These are phyloP conservation scores for Gyromitra esculenta DNA, from an alignment of 2,329 filamentous ascomycete species.

Conservation along the genomic window DNA sequence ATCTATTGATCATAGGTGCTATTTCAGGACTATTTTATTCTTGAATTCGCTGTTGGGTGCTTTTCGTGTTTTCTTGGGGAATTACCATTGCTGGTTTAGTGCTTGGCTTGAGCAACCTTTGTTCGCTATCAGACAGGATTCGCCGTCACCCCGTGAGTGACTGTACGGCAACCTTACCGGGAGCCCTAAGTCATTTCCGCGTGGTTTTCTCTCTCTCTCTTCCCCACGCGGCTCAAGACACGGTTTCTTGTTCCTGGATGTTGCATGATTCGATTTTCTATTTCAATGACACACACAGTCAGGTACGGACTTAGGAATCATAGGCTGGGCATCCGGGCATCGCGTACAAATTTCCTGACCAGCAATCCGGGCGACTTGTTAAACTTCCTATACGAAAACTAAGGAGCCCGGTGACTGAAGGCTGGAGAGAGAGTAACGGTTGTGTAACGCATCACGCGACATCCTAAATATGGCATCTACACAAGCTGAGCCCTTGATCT, in stretches of 20 bases:
- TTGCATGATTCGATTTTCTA: neutral
- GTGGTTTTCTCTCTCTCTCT: neutral
- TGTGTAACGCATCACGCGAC: slow-evolving; percentile 15
- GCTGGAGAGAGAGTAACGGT: neutral
- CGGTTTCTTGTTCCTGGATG: slow-evolving; percentile 24
- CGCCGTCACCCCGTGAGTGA: too few relatives aligned
- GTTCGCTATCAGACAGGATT: too few relatives aligned
- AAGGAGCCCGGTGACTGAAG: slow-evolving; percentile 23
- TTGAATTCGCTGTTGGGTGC: too few relatives aligned
- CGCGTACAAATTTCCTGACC: neutral
- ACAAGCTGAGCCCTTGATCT: neutral
- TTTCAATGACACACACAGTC: neutral
- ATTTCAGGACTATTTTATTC: too few relatives aligned
- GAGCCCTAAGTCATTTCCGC: neutral
- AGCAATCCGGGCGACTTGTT: neutral
- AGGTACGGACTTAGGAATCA: neutral
- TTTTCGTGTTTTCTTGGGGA: too few relatives aligned
- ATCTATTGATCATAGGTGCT: too few relatives aligned
- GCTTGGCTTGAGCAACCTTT: too few relatives aligned
- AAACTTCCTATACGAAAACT: neutral
- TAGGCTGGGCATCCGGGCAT: neutral
- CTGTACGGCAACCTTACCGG: neutral
- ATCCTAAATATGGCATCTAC: slow-evolving; percentile 1
- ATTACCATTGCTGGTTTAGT: too few relatives aligned
- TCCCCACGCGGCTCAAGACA: slow-evolving; percentile 21